Percentiles rank a stretch among this genome's conserved stretches.
phyloP scores from a whole-genome alignment of 1,284 basidiomycete genomes.

The Cutaneotrichosporon spelunceum region DNA sequence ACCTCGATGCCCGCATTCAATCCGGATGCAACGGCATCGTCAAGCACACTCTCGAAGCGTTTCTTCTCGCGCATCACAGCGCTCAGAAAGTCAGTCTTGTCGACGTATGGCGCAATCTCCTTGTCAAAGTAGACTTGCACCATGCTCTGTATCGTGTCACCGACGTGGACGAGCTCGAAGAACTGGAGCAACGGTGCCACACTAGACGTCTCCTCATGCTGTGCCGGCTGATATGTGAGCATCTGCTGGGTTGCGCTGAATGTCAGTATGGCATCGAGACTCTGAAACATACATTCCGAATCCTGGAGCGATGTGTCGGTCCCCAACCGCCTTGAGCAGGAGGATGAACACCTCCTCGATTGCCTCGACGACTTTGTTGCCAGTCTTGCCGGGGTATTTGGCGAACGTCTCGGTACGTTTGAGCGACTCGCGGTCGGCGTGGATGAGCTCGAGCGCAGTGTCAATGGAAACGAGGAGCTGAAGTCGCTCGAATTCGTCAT shows the following conservation, averaged over 20 bases:
- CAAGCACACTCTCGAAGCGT: constrained; percentile 82
- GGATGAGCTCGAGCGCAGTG: constrained; percentile 84
- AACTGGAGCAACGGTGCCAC: constrained; percentile 93
- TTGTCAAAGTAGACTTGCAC: constrained; percentile 97
- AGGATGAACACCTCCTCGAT: constrained; percentile 90
- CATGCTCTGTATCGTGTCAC: constrained; percentile 96
- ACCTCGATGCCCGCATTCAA: constrained; percentile 93
- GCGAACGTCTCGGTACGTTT: constrained; percentile 89
- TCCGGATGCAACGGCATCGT: constrained; percentile 88
- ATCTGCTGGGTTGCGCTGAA: constrained; percentile 78
- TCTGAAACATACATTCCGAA: constrained; percentile 67
- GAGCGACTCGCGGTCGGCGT: constrained; percentile 81
- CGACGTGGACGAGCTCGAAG: constrained; percentile 94
- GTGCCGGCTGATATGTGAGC: constrained; percentile 78
- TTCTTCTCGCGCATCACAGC: constrained; percentile 94
- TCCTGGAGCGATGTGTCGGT: constrained; percentile 78
- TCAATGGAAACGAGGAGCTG: constrained; percentile 89
- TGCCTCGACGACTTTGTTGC: constrained; percentile 75
- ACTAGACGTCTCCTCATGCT: constrained; percentile 69
- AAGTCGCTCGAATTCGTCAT: constrained; percentile 59
- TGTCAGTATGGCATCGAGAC: constrained; percentile 1
- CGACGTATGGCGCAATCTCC: constrained; percentile 82
- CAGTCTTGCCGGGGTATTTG: constrained; percentile 77
- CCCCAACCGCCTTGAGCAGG: constrained; percentile 71
- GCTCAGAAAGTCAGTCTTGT: constrained; percentile 90